phyloP scores from a whole-genome alignment of 495 filamentous ascomycete genomes.

The Tuber umbilicatum region DNA sequence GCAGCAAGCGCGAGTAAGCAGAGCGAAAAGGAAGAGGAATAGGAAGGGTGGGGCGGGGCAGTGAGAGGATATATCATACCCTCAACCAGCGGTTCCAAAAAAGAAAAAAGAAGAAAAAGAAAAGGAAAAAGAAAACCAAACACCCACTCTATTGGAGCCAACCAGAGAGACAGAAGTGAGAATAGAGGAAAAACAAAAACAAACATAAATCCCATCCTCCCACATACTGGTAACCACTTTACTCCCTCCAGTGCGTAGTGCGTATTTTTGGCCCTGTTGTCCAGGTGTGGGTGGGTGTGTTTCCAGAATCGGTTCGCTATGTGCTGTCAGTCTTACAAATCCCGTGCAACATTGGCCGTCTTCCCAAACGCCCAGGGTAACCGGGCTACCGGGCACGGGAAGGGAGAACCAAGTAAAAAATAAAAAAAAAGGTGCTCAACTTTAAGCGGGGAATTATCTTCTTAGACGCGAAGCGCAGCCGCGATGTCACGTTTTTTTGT shows the following conservation, averaged over 20 bases:
- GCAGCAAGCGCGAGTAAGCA: constrained; percentile 6
- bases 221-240: constrained; percentile 1
- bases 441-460: not conserved
- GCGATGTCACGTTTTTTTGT: not conserved
- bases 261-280: not conserved
- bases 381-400: not conserved
- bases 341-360: not conserved
- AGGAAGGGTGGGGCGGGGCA: not conserved
- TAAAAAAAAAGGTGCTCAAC: not conserved
- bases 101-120: not conserved
- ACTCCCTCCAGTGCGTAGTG: not conserved
- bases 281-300: not conserved
- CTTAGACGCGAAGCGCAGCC: constrained; percentile 2
- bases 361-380: not conserved
- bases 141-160: constrained; percentile 21
- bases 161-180: constrained; percentile 15
- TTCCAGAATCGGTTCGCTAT: not conserved
- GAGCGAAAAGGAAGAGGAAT: not conserved
- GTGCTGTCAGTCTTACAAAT: constrained; percentile 6
- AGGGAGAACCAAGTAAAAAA: not conserved
- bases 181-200: constrained; percentile 2
- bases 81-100: not conserved
- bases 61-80: not conserved
- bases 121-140: not conserved
- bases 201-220: constrained; percentile 8